Percentiles rank a stretch among this genome's conserved stretches.
phyloP scores from a whole-genome alignment of 2,329 filamentous ascomycete species.

The Alternaria postmessia region DNA sequence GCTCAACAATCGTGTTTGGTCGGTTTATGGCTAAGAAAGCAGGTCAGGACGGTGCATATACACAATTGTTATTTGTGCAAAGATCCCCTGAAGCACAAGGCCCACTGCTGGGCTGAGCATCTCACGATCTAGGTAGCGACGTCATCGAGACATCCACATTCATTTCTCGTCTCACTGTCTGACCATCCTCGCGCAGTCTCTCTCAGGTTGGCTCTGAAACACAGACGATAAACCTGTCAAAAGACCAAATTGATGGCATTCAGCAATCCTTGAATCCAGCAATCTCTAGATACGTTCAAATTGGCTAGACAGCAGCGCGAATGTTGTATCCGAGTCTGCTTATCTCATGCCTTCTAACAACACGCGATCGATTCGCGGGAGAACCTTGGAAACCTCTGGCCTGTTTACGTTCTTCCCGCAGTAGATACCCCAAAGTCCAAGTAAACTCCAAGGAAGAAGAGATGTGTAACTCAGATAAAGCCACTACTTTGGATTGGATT shows the following conservation, averaged over 20 bases:
- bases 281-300: neutral
- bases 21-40: neutral
- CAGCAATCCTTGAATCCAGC: neutral
- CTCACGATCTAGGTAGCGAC: neutral
- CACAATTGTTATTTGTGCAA: conserved; percentile 1
- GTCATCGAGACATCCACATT: neutral
- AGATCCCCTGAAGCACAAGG: neutral
- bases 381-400: too few species aligned
- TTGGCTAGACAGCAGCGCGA: too few species aligned
- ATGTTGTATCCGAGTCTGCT: neutral
- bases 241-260: neutral
- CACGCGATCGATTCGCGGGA: too few species aligned
- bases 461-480: too few species aligned
- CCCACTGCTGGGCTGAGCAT: neutral
- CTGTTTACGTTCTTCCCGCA: too few species aligned
- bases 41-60: neutral
- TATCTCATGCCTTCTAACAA: too few species aligned
- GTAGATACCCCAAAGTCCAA: too few species aligned
- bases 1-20: neutral
- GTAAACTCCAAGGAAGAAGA: too few species aligned
- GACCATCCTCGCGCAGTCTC: neutral
- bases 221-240: neutral
- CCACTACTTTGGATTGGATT: too few species aligned
- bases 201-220: neutral
- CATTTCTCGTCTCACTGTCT: neutral